Base-by-base conservation (phyloP, 768 basidiomycete species). In the Jaapia argillacea region DNA sequence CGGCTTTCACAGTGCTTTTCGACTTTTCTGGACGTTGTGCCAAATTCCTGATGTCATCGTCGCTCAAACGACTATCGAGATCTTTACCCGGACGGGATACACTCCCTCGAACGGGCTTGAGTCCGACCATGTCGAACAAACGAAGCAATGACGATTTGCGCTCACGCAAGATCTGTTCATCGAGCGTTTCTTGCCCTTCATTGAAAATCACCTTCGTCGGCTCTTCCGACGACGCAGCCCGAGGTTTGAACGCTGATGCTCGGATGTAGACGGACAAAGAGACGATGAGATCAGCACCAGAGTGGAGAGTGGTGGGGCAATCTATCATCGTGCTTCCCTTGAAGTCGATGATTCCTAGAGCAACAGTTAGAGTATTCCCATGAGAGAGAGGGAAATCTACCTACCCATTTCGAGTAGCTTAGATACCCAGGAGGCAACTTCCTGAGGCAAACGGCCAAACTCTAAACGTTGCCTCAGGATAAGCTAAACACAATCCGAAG, bases 91-190 rank as follows among this genome's bases (percentile, higher is more conserved):
- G 10, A 10, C 28, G 28, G 28, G 10, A 54, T 42, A 33, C 55
- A 53, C 18, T 54, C 35, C 45, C 60, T 54, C 45, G 45, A 4
- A 47, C 46, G 5, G 91, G 87, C 41, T 75, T 79, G 43, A 96
- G 65, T 38, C 74, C 77, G 40, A 91, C 65, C 24, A 72, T 68
- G 42, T 85, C 73, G 54, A 97, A 93, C 24, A 97, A 61, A 42
- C 71, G 66, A 2, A 82, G 62, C 26, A 94, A 67, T 1, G 90
- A 77, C 28, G 68, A 64, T 58, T 94, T 96, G 27, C 92, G 71
- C 59, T 84, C 82, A 33, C 89, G 71, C 40, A 96, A 70, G n/a
- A 65, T 64, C 50, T 78, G 79, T 62, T 96, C 91, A 46, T 80
- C 77, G 4, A 68, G 66, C 0, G 88, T 92, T 57, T 94, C 91